phyloP scores from a whole-genome alignment of 306 rosid genomes.

The Corylus americana region DNA sequence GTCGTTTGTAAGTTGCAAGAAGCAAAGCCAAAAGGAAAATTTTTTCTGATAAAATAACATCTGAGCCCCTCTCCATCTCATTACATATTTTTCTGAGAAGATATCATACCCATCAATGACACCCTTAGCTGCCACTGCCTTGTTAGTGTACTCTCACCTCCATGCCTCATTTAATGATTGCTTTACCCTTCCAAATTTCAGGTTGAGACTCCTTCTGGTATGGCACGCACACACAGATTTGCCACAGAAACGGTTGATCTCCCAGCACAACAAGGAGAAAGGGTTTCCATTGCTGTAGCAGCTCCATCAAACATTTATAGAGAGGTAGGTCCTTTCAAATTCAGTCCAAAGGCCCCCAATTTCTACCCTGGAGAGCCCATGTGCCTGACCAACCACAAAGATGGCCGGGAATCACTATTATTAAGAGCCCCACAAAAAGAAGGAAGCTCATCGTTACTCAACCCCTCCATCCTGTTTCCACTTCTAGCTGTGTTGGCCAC shows the following conservation, averaged over 20 bases:
- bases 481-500: conserved; percentile 73
- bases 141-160: conserved; percentile 5
- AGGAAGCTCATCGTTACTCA: conserved; percentile 52
- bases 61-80: not conserved
- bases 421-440: conserved; percentile 80
- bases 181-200: conserved; percentile 28
- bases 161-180: conserved; percentile 13
- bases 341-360: conserved; percentile 79
- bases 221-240: conserved; percentile 90
- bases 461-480: conserved; percentile 73
- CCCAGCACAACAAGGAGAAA: conserved; percentile 92
- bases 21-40: not conserved
- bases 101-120: conserved; percentile 13
- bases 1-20: not conserved
- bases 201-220: conserved; percentile 91
- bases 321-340: conserved; percentile 77
- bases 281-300: conserved; percentile 87
- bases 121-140: not conserved
- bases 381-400: conserved; percentile 89
- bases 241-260: conserved; percentile 93
- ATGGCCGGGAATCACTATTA: conserved; percentile 87
- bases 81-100: not conserved
- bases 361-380: conserved; percentile 84
- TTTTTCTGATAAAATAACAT: not conserved
- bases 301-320: conserved; percentile 79